Base-by-base conservation (phyloP, 2,329 filamentous ascomycete species). In the Neoarthrinium moseri region DNA sequence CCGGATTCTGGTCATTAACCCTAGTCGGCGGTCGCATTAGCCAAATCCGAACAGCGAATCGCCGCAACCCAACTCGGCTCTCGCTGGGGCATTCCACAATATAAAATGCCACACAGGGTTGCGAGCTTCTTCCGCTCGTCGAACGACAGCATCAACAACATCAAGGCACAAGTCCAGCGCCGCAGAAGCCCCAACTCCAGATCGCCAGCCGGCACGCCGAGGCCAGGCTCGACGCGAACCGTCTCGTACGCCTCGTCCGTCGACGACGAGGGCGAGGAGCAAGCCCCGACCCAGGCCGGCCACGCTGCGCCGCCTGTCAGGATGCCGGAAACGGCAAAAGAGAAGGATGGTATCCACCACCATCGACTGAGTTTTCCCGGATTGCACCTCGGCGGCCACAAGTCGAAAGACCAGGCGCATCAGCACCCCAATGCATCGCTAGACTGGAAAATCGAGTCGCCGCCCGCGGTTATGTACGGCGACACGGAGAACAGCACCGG, bases 401-500 rank as follows among this genome's bases (percentile, higher is more conserved):
- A 61, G 41, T 32, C 59, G 49, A 72, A 72, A 57, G 72, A 77
- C 8, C 53, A 54, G n/a, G 52, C 64, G 32, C 23, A 40, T n/a
- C 53, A 60, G 46, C 67, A 67, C 43, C 59, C 67, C 2, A 67
- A 69, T 47, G 71, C 73, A 8, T 57, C 67, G 2, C 59, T 83
- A 15, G 67, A 73, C 48, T 81, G 76, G 73, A 74, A 70, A 56
- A 86, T 96, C 52, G 91, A 96, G 72, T 95, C 89, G 11, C 90
- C 91, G 2, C 91, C 91, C 3, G 77, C 92, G 15, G 81, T 96
- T 36, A 86, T 96, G 69, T 89, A 94, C 60, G 91, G 91, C 51
- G 74, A 78, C 20, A 76, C 88, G 1, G 78, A 84, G 51, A 78
- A 80, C 54, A 96, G 91, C 56, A 87, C 86, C 3, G 92, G 92